Evolutionary conservation across 164 flowering plant species (phyloP).

Genomic region (Sextonia rubra): DNA sequence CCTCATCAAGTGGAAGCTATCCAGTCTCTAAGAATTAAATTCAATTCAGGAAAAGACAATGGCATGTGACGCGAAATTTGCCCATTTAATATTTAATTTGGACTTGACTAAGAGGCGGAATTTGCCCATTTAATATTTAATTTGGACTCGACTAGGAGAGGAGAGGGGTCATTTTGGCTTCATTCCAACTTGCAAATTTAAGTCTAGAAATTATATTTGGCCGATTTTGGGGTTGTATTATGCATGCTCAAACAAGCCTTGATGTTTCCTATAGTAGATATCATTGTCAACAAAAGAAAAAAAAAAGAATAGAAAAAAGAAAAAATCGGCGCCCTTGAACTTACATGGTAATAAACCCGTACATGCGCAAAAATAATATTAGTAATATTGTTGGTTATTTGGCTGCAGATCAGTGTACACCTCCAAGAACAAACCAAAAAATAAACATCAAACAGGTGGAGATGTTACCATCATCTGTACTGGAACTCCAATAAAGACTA

Average conservation of each 20-base stretch:
- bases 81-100: background rate
- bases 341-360: no score
- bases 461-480: no score
- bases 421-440: background rate
- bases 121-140: background rate
- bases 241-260: background rate
- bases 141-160: background rate
- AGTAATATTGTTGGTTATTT: no score
- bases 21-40: background rate
- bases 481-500: no score
- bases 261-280: background rate
- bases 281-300: no score
- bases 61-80: background rate
- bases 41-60: background rate
- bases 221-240: background rate
- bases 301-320: no score
- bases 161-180: background rate
- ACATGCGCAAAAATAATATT: no score
- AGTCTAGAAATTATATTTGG: background rate
- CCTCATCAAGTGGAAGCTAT: background rate
- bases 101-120: slow-evolving; percentile 3
- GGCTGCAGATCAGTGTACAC: background rate
- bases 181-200: background rate
- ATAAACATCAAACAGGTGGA: no score
- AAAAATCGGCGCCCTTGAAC: no score